A percentile compares a stretch with the other conserved stretches of the same genome.
Evolutionary conservation across 768 basidiomycete species (phyloP).

Genomic region (Phaeotremella fagi): DNA sequence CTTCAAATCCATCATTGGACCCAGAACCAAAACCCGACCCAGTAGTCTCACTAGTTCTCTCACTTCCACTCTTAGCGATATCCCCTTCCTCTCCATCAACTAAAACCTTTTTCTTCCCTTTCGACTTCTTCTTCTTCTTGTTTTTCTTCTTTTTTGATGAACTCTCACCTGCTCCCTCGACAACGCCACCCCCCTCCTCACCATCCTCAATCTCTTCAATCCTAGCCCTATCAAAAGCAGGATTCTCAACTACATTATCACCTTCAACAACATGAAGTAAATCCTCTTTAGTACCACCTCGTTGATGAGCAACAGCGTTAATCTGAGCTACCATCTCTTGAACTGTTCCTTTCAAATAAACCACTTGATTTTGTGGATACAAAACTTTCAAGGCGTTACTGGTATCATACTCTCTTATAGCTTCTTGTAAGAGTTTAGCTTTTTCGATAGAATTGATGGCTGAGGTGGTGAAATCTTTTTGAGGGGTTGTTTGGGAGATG

Average conservation of each 20-base stretch:
- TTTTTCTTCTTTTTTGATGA: neutral
- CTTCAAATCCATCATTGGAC: too few relatives aligned
- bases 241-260: neutral
- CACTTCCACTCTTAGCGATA: neutral
- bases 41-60: neutral
- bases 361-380: too few relatives aligned
- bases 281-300: too few relatives aligned
- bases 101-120: neutral
- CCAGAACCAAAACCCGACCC: neutral
- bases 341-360: too few relatives aligned
- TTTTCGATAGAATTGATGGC: neutral
- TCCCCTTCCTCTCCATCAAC: neutral
- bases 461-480: neutral
- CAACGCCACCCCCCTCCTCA: neutral
- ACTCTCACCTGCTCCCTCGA: too few relatives aligned
- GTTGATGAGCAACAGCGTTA: too few relatives aligned
- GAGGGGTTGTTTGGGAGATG: neutral
- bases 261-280: too few relatives aligned
- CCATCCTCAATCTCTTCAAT: neutral
- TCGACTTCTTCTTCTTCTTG: neutral
- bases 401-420: neutral
- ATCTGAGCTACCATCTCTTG: too few relatives aligned
- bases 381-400: too few relatives aligned
- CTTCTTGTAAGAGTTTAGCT: neutral
- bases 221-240: neutral